phyloP scores from a whole-genome alignment of 2,329 filamentous ascomycete genomes.

The Leptographium wingfieldii region DNA sequence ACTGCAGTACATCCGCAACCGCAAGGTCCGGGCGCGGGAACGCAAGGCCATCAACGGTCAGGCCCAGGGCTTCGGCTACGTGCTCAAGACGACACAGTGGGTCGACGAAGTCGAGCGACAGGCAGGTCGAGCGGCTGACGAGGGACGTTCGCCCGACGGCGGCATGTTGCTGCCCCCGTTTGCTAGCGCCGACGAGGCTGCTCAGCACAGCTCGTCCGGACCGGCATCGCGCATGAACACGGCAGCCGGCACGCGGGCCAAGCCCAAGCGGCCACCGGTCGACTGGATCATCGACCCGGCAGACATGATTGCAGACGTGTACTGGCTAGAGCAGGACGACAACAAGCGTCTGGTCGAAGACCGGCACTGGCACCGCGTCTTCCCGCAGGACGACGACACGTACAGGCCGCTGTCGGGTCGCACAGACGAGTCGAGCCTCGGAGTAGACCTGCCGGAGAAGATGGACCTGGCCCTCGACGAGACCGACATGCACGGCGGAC shows the following conservation, averaged over 20 bases:
- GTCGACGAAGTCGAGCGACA: slow-evolving; percentile 52
- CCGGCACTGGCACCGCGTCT: slow-evolving; percentile 61
- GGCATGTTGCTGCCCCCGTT: slow-evolving; percentile 31
- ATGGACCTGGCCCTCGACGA: background rate
- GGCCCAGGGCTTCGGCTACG: slow-evolving; percentile 63
- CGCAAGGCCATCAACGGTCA: slow-evolving; percentile 62
- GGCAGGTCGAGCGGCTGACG: slow-evolving; percentile 22
- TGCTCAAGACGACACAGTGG: slow-evolving; percentile 61
- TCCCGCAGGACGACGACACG: slow-evolving; percentile 28
- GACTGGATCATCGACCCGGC: slow-evolving; percentile 78
- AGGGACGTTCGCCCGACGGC: slow-evolving; percentile 10
- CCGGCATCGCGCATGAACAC: slow-evolving; percentile 25
- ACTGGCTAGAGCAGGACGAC: slow-evolving; percentile 74
- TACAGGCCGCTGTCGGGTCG: slow-evolving; percentile 19
- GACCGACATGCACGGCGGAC: no score
- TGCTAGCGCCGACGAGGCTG: slow-evolving; percentile 29
- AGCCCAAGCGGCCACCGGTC: slow-evolving; percentile 58
- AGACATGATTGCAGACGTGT: slow-evolving; percentile 78
- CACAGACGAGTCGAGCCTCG: slow-evolving; percentile 9
- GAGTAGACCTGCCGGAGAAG: background rate
- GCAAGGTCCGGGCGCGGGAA: slow-evolving; percentile 71
- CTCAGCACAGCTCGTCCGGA: slow-evolving; percentile 27
- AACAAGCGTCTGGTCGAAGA: slow-evolving; percentile 78
- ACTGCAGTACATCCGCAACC: slow-evolving; percentile 81
- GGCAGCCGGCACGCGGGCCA: slow-evolving; percentile 26